phyloP scores from a whole-genome alignment of 768 basidiomycete genomes.

The Rhodotorula taiwanensis region DNA sequence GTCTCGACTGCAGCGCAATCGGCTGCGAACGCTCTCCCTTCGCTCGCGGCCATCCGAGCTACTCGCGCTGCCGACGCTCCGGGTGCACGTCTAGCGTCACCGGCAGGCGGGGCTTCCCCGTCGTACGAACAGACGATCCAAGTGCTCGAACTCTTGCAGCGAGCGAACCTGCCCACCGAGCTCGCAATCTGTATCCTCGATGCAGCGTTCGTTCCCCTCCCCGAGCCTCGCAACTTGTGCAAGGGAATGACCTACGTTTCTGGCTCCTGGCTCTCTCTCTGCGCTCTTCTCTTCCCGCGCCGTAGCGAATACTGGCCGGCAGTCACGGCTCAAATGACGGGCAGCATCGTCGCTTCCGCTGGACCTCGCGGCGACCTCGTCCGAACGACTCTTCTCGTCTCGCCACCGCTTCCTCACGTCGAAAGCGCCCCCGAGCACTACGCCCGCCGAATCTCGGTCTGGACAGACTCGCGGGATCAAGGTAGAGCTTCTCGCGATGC shows the following conservation, averaged over 20 bases:
- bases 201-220: slow-evolving; percentile 6
- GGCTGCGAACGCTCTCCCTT: not conserved
- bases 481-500: not conserved
- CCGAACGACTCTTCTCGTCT: not conserved
- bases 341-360: not conserved
- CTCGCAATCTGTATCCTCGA: slow-evolving; percentile 12
- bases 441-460: not conserved
- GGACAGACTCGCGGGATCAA: slow-evolving; percentile 23
- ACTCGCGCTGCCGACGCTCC: not conserved
- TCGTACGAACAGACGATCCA: not conserved
- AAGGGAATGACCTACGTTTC: not conserved
- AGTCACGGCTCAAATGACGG: not conserved
- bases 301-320: slow-evolving; percentile 17
- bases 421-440: not conserved
- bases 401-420: not conserved
- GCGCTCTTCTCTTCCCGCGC: too few relatives aligned
- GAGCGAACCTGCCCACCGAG: slow-evolving; percentile 5
- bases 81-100: not conserved
- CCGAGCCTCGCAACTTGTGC: not conserved
- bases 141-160: not conserved
- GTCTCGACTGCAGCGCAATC: not conserved
- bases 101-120: not conserved
- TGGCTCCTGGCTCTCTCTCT: too few relatives aligned
- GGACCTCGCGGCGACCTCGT: not conserved
- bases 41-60: not conserved